Conservation (phyloP, 2,329 filamentous ascomycete species). For the Bipolaris bicolor region DNA sequence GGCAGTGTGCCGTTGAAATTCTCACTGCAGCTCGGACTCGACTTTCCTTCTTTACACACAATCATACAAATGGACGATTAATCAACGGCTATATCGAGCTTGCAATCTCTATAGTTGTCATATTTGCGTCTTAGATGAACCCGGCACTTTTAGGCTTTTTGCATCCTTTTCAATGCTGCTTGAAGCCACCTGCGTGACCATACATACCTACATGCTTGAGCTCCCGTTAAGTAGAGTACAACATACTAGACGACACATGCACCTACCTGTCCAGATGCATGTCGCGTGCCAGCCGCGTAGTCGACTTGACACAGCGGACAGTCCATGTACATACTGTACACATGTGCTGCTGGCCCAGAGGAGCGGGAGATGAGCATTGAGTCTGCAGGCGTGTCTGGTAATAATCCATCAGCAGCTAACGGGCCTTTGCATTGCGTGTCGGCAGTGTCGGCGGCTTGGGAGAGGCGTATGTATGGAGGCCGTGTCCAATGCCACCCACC, state of each 20-base stretch:
- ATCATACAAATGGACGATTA: conserved; percentile 53
- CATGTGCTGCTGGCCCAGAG: not conserved
- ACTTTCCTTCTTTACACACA: conserved; percentile 45
- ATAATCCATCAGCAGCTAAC: not conserved
- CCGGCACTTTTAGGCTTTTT: conserved; percentile 48
- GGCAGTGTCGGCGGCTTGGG: not conserved
- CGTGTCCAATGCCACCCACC: not conserved
- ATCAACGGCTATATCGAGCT: conserved; percentile 51
- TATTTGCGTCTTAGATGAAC: conserved; percentile 53
- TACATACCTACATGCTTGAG: conserved; percentile 28
- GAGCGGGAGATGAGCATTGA: no score
- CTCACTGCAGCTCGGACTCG: conserved; percentile 16
- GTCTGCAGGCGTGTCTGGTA: not conserved
- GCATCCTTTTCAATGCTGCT: conserved; percentile 40
- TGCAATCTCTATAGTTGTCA: conserved; percentile 51
- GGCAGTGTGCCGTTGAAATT: conserved; percentile 29
- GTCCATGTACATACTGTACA: not conserved
- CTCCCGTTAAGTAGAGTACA: not conserved
- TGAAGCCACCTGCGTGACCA: conserved; percentile 50
- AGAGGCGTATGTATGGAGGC: not conserved
- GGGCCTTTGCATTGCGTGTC: not conserved
- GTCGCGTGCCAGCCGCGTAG: no score
- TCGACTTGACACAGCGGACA: not conserved
- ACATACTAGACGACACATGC: no score
- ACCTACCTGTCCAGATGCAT: no score